These are phyloP conservation scores for Aureobasidium mangrovei DNA, from an alignment of 2,329 filamentous ascomycete genomes.

Conservation along the genomic window DNA sequence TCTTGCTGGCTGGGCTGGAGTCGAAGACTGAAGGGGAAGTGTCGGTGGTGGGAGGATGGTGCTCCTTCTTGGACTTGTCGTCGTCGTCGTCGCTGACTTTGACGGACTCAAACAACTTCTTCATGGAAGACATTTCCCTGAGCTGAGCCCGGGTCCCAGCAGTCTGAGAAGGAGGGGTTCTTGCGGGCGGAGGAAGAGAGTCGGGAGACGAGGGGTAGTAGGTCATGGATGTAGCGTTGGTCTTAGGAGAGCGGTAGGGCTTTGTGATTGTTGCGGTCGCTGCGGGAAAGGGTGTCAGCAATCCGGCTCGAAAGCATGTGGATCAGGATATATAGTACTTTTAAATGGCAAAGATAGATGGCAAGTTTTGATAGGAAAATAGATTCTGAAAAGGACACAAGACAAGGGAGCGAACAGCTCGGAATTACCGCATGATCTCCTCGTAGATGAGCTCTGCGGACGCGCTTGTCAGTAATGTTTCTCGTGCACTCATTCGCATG, in stretches of 20 bases:
- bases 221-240: neutral
- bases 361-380: constrained; percentile 4
- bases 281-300: neutral
- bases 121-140: neutral
- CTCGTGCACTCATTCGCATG: constrained; percentile 8
- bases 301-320: neutral
- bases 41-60: neutral
- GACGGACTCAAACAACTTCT: neutral
- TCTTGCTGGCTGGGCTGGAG: neutral
- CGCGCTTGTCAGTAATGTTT: neutral
- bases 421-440: constrained; percentile 69
- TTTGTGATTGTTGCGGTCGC: constrained; percentile 5
- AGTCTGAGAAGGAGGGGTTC: neutral
- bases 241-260: neutral
- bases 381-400: neutral
- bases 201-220: neutral
- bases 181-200: neutral
- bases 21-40: neutral
- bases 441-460: constrained; percentile 74
- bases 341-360: constrained; percentile 14
- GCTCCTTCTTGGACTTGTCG: neutral
- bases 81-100: neutral
- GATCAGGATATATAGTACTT: constrained; percentile 11
- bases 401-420: neutral
- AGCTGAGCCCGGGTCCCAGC: neutral